These are phyloP conservation scores for Trypanosoma congolense DNA, from an alignment of 208 protist species.

Conservation along the genomic window DNA sequence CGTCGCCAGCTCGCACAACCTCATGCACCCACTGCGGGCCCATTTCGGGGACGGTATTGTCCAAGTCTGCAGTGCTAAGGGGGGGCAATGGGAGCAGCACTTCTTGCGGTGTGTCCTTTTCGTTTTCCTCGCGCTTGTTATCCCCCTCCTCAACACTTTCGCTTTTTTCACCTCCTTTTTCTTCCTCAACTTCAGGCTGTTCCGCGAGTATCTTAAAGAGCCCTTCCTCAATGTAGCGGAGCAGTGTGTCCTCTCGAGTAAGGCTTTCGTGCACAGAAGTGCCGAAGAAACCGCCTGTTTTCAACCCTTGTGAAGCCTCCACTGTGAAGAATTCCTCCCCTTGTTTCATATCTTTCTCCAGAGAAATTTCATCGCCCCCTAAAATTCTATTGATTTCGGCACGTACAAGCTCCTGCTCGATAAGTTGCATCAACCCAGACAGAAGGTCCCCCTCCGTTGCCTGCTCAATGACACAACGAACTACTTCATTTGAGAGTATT, in stretches of 20 bases:
- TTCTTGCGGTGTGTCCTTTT: background rate
- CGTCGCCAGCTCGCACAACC: constrained; percentile 11
- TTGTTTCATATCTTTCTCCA: background rate
- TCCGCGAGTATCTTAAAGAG: background rate
- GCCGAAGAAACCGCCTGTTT: background rate
- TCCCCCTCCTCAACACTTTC: background rate
- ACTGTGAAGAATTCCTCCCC: background rate
- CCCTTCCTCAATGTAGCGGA: constrained; percentile 14
- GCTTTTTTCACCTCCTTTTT: background rate
- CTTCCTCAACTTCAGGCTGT: background rate
- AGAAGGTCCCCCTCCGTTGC: constrained; percentile 32
- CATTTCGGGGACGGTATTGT: background rate
- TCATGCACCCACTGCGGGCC: constrained; percentile 19
- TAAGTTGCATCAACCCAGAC: constrained; percentile 16
- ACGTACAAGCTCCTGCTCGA: constrained; percentile 29
- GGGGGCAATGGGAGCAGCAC: too few species aligned
- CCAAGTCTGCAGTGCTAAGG: background rate
- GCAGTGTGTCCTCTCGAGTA: constrained; percentile 12
- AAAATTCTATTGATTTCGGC: constrained; percentile 17
- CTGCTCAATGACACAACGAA: constrained; percentile 41
- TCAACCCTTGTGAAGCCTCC: background rate
- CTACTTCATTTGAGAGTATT: constrained; percentile 29
- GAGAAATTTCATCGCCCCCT: background rate
- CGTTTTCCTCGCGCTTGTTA: background rate
- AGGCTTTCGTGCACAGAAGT: constrained; percentile 5